Percentiles rank a stretch among this genome's conserved stretches.
phyloP scores from a whole-genome alignment of 2,329 filamentous ascomycete species.

The Cytospora piceicola region DNA sequence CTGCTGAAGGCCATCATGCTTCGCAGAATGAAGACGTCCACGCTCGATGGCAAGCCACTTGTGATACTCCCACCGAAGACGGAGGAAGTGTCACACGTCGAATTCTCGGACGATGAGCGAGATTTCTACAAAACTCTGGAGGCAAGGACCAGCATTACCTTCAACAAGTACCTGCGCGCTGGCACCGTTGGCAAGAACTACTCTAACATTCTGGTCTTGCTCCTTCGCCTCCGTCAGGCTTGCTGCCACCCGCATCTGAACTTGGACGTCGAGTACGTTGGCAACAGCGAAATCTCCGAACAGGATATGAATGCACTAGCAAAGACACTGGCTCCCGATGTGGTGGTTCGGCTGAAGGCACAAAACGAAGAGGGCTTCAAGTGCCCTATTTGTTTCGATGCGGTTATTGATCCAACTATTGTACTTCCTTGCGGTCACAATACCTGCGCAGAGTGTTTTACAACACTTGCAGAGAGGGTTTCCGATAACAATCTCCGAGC shows the following conservation, averaged over 20 bases:
- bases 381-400: slow-evolving; percentile 83
- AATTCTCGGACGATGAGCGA: slow-evolving; percentile 68
- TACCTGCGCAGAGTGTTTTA: slow-evolving; percentile 77
- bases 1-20: slow-evolving; percentile 81
- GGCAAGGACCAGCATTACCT: slow-evolving; percentile 65
- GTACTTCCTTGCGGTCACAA: slow-evolving; percentile 84
- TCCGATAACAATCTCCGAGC: slow-evolving; percentile 57
- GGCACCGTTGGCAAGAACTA: slow-evolving; percentile 74
- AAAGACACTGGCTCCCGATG: slow-evolving; percentile 58
- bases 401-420: slow-evolving; percentile 72
- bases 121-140: slow-evolving; percentile 70
- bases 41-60: slow-evolving; percentile 79
- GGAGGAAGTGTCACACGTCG: slow-evolving; percentile 63
- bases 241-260: slow-evolving; percentile 78
- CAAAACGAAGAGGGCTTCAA: slow-evolving; percentile 62
- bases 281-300: slow-evolving; percentile 51
- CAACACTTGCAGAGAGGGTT: slow-evolving; percentile 66
- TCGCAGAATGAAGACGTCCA: slow-evolving; percentile 78
- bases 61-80: slow-evolving; percentile 69
- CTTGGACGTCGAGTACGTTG: slow-evolving; percentile 48
- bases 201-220: slow-evolving; percentile 76
- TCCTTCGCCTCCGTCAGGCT: slow-evolving; percentile 78
- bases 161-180: slow-evolving; percentile 76
- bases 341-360: slow-evolving; percentile 67
- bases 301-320: slow-evolving; percentile 51